Conservation (phyloP, 352 stramenopile species). For the Hyphochytrium catenoides region DNA sequence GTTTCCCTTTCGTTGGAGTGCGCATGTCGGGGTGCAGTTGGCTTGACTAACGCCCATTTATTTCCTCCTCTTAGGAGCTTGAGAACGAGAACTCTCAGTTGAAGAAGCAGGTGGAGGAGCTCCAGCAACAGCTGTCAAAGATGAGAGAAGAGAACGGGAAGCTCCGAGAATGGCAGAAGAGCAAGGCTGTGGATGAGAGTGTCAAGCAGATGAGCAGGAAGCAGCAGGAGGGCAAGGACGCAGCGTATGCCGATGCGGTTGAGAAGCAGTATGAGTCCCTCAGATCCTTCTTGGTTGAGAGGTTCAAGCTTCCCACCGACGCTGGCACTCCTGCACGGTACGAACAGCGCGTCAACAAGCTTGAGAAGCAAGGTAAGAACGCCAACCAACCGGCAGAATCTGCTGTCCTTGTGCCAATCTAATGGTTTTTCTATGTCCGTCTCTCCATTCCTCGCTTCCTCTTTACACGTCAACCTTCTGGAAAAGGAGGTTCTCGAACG, state of each 20-base stretch:
- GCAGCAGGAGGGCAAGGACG: slow-evolving; percentile 53
- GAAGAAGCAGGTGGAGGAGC: slow-evolving; percentile 34
- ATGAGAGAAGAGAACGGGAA: slow-evolving; percentile 45
- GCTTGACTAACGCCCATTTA: too few relatives aligned
- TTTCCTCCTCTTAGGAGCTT: too few relatives aligned
- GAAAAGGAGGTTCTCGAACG: too few relatives aligned
- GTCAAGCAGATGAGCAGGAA: slow-evolving; percentile 56
- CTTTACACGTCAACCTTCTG: too few relatives aligned
- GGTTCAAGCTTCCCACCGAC: slow-evolving; percentile 37
- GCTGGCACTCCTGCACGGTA: slow-evolving; percentile 18
- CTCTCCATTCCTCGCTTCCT: too few relatives aligned
- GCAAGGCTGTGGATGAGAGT: slow-evolving; percentile 56
- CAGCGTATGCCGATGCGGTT: slow-evolving; percentile 45
- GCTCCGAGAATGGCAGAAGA: slow-evolving; percentile 54
- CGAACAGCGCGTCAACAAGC: neutral
- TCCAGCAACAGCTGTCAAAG: slow-evolving; percentile 40
- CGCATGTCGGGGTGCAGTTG: too few relatives aligned
- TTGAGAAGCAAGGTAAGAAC: too few relatives aligned
- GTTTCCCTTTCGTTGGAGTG: too few relatives aligned
- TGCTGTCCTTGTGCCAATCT: too few relatives aligned
- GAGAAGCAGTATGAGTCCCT: slow-evolving; percentile 58
- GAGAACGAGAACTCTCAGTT: slow-evolving; percentile 53
- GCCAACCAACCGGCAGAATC: too few relatives aligned
- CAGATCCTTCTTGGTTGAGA: slow-evolving; percentile 41
- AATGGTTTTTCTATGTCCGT: too few relatives aligned